Evolutionary conservation across 768 basidiomycete genomes (phyloP).

Genomic region (Suillus decipiens): DNA sequence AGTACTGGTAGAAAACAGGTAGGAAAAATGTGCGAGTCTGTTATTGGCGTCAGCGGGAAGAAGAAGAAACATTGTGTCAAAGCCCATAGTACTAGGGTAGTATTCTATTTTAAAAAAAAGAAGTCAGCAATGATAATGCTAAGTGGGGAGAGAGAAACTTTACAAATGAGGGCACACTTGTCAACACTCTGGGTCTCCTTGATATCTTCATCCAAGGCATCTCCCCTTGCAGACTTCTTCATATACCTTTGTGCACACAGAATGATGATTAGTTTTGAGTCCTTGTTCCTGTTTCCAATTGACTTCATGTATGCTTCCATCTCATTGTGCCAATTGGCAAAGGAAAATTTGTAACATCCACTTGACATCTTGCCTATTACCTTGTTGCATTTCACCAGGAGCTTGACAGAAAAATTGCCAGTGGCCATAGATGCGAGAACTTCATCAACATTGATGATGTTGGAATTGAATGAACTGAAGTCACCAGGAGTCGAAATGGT

Average conservation of each 20-base stretch:
- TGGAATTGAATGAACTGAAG: too few relatives aligned
- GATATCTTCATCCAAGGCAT: neutral
- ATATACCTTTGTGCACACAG: neutral
- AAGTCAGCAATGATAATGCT: too few relatives aligned
- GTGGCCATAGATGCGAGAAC: neutral
- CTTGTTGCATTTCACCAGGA: neutral
- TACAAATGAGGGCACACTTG: neutral
- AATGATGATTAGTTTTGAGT: neutral
- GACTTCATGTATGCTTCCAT: constrained; percentile 1
- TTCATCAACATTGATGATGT: constrained; percentile 1
- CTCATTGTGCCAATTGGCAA: neutral
- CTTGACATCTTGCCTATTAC: neutral
- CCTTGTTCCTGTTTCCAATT: neutral
- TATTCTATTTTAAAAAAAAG: too few relatives aligned
- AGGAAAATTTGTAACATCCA: neutral
- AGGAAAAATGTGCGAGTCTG: too few relatives aligned
- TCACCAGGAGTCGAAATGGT: too few relatives aligned
- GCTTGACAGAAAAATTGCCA: neutral
- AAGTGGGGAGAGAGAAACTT: neutral
- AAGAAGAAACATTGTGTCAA: too few relatives aligned
- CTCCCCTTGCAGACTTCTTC: neutral
- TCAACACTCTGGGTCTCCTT: neutral
- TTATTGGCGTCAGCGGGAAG: too few relatives aligned
- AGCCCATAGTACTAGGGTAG: too few relatives aligned
- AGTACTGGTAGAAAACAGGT: too few relatives aligned